These are phyloP conservation scores for Monotropa hypopitys DNA, from an alignment of 179 eudicot genomes.

Conservation along the genomic window DNA sequence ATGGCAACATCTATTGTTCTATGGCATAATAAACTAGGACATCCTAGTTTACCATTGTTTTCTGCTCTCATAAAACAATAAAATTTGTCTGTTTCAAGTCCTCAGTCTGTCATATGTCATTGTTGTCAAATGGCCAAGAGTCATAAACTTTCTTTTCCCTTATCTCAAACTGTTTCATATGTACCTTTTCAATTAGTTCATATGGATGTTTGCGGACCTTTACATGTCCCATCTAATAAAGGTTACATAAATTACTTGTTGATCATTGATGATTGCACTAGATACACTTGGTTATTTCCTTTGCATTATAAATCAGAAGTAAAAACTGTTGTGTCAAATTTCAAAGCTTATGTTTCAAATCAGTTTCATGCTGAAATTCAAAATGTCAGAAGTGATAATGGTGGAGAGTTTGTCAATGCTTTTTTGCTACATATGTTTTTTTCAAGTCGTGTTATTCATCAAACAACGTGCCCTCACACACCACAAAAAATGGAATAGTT, in stretches of 20 bases:
- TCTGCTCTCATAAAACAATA: no score
- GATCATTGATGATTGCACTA: background rate
- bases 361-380: background rate
- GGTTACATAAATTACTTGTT: background rate
- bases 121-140: no score
- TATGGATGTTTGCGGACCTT: no score
- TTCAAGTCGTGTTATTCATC: background rate
- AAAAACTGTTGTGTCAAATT: background rate
- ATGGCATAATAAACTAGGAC: background rate
- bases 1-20: background rate
- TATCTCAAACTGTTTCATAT: no score
- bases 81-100: no score
- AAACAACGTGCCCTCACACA: background rate
- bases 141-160: no score
- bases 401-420: background rate
- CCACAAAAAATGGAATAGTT: background rate
- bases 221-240: no score
- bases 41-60: no score
- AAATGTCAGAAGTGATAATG: background rate
- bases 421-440: background rate
- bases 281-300: background rate
- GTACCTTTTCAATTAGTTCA: no score
- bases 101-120: no score
- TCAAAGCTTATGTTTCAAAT: background rate
- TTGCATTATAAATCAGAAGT: background rate